Percentiles rank a stretch among this genome's conserved stretches.
phyloP scores from a whole-genome alignment of 1,284 basidiomycete genomes.

The Phylloboletellus chloephorus region DNA sequence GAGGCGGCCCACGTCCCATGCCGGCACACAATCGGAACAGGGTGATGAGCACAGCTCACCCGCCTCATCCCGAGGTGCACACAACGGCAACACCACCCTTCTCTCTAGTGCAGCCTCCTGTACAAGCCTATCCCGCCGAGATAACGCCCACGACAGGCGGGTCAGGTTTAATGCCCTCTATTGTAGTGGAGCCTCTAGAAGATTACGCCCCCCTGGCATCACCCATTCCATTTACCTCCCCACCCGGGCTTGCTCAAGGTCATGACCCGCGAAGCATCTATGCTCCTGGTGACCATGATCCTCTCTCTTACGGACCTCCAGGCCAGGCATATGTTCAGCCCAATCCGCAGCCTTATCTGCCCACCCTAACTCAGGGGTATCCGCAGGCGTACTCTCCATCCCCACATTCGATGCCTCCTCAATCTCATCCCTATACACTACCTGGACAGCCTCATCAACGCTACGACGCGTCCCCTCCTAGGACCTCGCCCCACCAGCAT shows the following conservation, averaged over 20 bases:
- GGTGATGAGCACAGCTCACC: constrained; percentile 8
- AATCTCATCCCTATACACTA: constrained; percentile 7
- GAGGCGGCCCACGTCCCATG: constrained; percentile 22
- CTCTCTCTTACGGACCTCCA: constrained; percentile 6
- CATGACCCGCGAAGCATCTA: background rate
- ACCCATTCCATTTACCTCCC: constrained; percentile 6
- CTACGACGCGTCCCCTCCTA: constrained; percentile 6
- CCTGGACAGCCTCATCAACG: constrained; percentile 18
- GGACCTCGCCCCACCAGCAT: constrained; percentile 1
- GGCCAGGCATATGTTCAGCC: constrained; percentile 13
- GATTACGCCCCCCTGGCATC: constrained; percentile 3
- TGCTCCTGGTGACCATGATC: constrained; percentile 2
- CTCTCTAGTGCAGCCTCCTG: constrained; percentile 9
- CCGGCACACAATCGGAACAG: constrained; percentile 21
- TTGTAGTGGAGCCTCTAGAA: constrained; percentile 14
- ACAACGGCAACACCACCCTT: constrained; percentile 4
- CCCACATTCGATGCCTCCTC: constrained; percentile 10
- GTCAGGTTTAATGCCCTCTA: constrained; percentile 14
- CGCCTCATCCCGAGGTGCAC: constrained; percentile 8
- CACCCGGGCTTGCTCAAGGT: constrained; percentile 2
- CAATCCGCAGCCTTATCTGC: constrained; percentile 13
- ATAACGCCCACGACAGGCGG: background rate
- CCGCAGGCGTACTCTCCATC: constrained; percentile 9
- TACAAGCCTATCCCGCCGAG: constrained; percentile 10
- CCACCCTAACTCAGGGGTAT: constrained; percentile 8